These are phyloP conservation scores for Mycena olivaceomarginata DNA, from an alignment of 768 basidiomycete genomes.

Conservation along the genomic window DNA sequence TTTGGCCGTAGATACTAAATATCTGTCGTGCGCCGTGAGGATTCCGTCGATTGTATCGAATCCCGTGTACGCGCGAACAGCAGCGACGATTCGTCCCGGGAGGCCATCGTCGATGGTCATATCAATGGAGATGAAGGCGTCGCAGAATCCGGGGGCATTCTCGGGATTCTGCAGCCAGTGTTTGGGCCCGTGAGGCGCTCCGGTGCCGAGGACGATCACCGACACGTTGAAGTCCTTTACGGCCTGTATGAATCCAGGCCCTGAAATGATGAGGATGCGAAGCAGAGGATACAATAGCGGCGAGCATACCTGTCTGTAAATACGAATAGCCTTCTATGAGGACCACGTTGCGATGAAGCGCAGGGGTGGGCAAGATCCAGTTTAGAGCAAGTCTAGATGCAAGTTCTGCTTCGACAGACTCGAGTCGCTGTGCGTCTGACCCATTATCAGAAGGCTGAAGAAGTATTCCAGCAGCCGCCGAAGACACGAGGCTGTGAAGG, in stretches of 20 bases:
- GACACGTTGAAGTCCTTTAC: constrained; percentile 34
- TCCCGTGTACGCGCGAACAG: constrained; percentile 25
- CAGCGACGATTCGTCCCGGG: constrained; percentile 26
- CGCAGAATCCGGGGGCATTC: constrained; percentile 38
- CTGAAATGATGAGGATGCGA: not conserved
- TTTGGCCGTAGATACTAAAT: constrained; percentile 36
- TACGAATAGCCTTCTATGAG: constrained; percentile 34
- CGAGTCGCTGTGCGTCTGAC: not conserved
- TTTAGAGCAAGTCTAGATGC: constrained; percentile 18
- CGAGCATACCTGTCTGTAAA: constrained; percentile 26
- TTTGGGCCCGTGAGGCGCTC: constrained; percentile 31
- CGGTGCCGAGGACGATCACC: constrained; percentile 30
- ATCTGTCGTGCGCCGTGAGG: constrained; percentile 39
- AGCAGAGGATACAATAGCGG: not conserved
- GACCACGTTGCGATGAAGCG: constrained; percentile 25
- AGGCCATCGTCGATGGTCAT: constrained; percentile 36
- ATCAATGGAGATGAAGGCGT: constrained; percentile 38
- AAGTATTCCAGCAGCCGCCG: constrained; percentile 24
- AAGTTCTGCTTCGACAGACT: constrained; percentile 25
- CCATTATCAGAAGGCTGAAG: not conserved
- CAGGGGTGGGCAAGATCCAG: constrained; percentile 18
- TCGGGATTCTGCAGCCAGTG: constrained; percentile 37
- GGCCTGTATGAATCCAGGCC: constrained; percentile 31
- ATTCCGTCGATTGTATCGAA: constrained; percentile 33
- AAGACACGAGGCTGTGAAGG: constrained; percentile 11